Evolutionary conservation across 257 asterid genomes (phyloP), one percentile per base, ranked within the genome.

Genomic region (Fraxinus excelsior): DNA sequence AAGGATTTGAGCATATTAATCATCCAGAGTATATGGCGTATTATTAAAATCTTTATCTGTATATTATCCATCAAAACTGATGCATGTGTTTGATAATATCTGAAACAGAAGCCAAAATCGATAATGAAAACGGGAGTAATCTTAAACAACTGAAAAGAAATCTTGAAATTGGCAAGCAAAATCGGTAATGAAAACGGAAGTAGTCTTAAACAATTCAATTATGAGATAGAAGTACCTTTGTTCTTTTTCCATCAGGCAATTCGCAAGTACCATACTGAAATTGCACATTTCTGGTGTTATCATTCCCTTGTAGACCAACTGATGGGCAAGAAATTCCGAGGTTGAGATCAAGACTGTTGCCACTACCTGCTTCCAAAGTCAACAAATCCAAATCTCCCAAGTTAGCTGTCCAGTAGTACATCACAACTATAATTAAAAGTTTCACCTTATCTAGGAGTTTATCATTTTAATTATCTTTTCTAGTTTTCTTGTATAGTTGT

Each of bases 261-360:
- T 83, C 90, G 21, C 46, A 19, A 71, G 86, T 65, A 23, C 83
- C 70, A 58, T 67, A 75, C 74, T 82, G 87, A 62, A 81, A 82
- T 40, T 79, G 78, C 40, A 82, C 14, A 75, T 75, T 87, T 73
- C 76, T 83, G 60, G 81, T 51, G 1, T 75, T 56, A 51, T 80
- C 83, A 44, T 71, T 78, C 51, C 85, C 85, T 35, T 75, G 74
- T 62, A 80, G 81, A 64, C 84, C 86, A 69, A 76, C 78, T 8
- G 86, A 81, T 76, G 96, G 84, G 29, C 90, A 84, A 74, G 98
- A 92, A 70, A 92, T 86, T 76, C 97, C 91, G 23, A 94, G 98
- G 86, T 87, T 94, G 77, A 94, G 97, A 90, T 94, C 97, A 84
- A 94, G 97, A 82, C 79, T 86, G 82, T 84, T 82, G 70, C 82